Evolutionary conservation across 331 rosid genomes (phyloP).

Genomic region (Quercus lobata): DNA sequence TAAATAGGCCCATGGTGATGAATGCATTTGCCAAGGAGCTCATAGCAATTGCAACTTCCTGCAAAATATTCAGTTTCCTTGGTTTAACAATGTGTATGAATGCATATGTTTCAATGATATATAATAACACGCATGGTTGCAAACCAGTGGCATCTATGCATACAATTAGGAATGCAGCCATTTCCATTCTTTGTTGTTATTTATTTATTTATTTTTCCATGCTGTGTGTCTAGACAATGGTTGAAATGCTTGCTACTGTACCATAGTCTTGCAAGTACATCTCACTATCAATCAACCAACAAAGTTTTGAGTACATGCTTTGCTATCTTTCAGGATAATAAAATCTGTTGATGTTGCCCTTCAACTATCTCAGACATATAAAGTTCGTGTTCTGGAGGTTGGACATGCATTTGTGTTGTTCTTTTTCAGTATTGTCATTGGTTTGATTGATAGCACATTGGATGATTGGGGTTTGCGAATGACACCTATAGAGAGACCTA

Average conservation of each 20-base stretch:
- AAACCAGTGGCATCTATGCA: background rate
- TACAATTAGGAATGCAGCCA: too few species aligned
- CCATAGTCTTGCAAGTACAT: background rate
- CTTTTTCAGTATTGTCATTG: slow-evolving; percentile 34
- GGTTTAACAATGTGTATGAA: too few species aligned
- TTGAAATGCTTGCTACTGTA: background rate
- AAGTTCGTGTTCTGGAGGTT: slow-evolving; percentile 40
- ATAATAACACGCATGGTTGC: background rate
- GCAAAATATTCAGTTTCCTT: too few species aligned
- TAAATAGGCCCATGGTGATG: too few species aligned
- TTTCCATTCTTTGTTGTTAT: too few species aligned
- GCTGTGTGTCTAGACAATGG: background rate
- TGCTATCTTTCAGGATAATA: slow-evolving; percentile 51
- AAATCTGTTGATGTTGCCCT: slow-evolving; percentile 48
- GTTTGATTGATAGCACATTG: slow-evolving; percentile 54
- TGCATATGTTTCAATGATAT: background rate
- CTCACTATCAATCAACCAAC: background rate
- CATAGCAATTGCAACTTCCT: too few species aligned
- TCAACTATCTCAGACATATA: slow-evolving; percentile 50
- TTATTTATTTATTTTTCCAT: background rate
- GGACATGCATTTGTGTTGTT: slow-evolving; percentile 64
- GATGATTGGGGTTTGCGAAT: slow-evolving; percentile 54
- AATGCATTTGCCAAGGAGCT: too few species aligned
- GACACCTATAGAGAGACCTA: slow-evolving; percentile 29
- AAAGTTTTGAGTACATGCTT: slow-evolving; percentile 4